Conservation (phyloP, 352 stramenopile species). For the Blastocystis sp. region DNA sequence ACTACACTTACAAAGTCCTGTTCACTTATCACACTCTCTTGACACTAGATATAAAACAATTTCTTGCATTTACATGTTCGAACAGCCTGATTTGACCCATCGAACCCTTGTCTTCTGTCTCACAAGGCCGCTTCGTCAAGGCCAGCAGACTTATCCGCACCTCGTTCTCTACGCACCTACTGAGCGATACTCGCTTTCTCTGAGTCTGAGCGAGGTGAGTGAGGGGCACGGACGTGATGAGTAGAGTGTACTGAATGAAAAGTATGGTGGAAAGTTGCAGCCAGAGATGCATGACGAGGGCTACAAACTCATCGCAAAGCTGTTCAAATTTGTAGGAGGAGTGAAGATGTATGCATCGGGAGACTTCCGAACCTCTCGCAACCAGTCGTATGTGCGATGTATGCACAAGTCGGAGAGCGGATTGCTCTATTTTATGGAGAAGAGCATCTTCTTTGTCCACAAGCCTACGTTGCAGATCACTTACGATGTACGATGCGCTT, state of each 20-base stretch:
- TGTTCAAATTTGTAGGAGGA: conserved; percentile 88
- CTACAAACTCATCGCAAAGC: conserved; percentile 92
- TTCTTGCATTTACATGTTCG: conserved; percentile 91
- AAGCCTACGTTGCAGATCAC: conserved; percentile 94
- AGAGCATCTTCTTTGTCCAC: conserved; percentile 99
- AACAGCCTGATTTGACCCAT: conserved; percentile 87
- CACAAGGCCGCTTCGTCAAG: conserved; percentile 94
- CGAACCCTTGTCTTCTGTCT: conserved; percentile 96
- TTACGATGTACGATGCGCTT: conserved; percentile 73
- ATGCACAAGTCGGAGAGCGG: conserved; percentile 86
- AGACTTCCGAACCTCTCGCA: conserved; percentile 68
- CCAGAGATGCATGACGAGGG: conserved; percentile 86
- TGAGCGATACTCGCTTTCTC: conserved; percentile 8
- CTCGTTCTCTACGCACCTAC: conserved; percentile 85
- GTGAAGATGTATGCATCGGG: conserved; percentile 58
- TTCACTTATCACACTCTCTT: not conserved
- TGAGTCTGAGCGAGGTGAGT: conserved; percentile 67
- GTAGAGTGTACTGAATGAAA: conserved; percentile 88
- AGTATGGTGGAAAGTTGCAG: conserved; percentile 92
- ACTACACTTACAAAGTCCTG: conserved; percentile 65
- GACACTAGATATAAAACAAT: conserved; percentile 90
- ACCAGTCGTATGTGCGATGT: conserved; percentile 70
- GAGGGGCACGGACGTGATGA: conserved; percentile 66
- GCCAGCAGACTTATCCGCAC: conserved; percentile 94
- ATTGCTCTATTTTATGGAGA: conserved; percentile 70